phyloP scores from a whole-genome alignment of 257 asterid genomes.

The Solanum sparsipilum region DNA sequence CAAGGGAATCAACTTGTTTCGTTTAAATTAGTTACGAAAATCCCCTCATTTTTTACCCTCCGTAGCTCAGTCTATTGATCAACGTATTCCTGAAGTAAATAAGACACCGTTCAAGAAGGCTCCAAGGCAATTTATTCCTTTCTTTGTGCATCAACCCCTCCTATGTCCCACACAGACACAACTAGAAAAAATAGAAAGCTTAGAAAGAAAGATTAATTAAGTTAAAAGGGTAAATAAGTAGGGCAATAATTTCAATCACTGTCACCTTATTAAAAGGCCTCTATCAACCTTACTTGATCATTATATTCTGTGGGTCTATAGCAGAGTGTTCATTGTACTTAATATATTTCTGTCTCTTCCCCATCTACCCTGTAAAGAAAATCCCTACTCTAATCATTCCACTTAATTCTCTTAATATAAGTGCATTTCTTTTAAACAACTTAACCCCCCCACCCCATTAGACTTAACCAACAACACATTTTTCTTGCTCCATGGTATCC shows the following conservation, averaged over 20 bases:
- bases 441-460: neutral
- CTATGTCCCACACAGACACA: neutral
- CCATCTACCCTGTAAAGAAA: constrained; percentile 2
- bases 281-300: neutral
- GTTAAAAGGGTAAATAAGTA: neutral
- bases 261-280: neutral
- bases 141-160: neutral
- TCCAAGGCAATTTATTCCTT: too few species aligned
- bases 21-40: too few species aligned
- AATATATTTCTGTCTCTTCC: neutral
- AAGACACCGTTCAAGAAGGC: too few species aligned
- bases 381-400: neutral
- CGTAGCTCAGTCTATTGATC: too few species aligned
- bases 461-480: neutral
- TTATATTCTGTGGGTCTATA: neutral
- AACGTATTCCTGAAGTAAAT: too few species aligned
- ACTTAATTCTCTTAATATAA: neutral
- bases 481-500: constrained; percentile 17
- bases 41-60: neutral
- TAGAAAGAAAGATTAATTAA: neutral
- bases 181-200: neutral
- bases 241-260: neutral
- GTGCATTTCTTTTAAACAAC: neutral
- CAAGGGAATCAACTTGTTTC: neutral
- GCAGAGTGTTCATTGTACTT: neutral